Evolutionary conservation across 495 filamentous ascomycete species (phyloP).

Genomic region (Tuber calosporum): DNA sequence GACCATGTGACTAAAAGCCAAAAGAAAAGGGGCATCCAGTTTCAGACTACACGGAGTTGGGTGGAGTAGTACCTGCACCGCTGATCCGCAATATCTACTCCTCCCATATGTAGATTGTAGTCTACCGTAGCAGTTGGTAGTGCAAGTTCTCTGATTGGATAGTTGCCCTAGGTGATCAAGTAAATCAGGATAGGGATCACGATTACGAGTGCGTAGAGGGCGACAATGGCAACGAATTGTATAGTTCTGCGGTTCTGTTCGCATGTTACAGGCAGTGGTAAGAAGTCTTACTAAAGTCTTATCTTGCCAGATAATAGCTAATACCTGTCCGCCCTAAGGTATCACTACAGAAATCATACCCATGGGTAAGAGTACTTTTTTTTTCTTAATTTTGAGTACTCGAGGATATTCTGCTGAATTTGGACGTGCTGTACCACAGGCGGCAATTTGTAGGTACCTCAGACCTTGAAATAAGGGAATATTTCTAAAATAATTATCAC

Average conservation of each 20-base stretch:
- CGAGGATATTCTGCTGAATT: neutral
- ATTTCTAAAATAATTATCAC: neutral
- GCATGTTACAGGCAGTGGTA: neutral
- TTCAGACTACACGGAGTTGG: neutral
- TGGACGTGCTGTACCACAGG: neutral
- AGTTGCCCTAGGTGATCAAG: neutral
- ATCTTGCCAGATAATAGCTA: neutral
- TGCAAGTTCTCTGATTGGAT: neutral
- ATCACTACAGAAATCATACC: neutral
- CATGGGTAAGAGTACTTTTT: neutral
- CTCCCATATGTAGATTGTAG: slow-evolving; percentile 15
- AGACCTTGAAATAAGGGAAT: neutral
- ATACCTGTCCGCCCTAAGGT: neutral
- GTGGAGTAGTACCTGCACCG: slow-evolving; percentile 21
- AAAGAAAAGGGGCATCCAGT: slow-evolving; percentile 2
- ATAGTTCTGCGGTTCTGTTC: neutral
- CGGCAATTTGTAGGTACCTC: neutral
- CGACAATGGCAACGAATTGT: neutral
- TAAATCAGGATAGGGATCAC: neutral
- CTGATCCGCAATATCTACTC: slow-evolving; percentile 20
- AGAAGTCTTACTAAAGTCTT: neutral
- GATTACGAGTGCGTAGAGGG: neutral
- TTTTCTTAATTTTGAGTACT: neutral
- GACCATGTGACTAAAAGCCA: neutral
- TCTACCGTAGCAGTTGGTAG: slow-evolving; percentile 19